phyloP scores from a whole-genome alignment of 1,284 basidiomycete genomes.

The Volvariella surrecta region DNA sequence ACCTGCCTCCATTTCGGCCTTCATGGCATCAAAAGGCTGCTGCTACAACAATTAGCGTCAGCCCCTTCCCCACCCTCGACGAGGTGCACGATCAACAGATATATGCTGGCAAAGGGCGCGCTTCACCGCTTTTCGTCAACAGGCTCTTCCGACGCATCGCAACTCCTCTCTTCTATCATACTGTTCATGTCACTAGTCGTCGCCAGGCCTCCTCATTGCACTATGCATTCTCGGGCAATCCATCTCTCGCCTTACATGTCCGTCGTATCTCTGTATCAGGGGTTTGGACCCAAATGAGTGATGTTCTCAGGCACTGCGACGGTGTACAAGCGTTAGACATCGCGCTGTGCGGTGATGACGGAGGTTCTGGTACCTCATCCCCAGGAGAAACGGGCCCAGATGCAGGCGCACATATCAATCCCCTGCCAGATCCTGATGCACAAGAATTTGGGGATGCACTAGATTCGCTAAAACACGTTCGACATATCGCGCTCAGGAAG shows the following conservation, averaged over 20 bases:
- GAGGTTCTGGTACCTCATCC: constrained; percentile 8
- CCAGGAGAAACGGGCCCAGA: background rate
- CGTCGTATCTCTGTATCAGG: constrained; percentile 25
- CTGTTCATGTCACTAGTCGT: constrained; percentile 30
- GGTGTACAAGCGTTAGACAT: constrained; percentile 32
- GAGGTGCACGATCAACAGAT: constrained; percentile 5
- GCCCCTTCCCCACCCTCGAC: background rate
- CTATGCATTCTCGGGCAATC: constrained; percentile 25
- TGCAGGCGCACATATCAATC: background rate
- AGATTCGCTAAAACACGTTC: constrained; percentile 19
- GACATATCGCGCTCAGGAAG: constrained; percentile 42
- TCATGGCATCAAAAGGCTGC: constrained; percentile 21
- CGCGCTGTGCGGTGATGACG: constrained; percentile 26
- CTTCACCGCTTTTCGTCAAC: constrained; percentile 38
- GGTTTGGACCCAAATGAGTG: constrained; percentile 16
- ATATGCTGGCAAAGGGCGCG: constrained; percentile 12
- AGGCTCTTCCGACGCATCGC: constrained; percentile 42
- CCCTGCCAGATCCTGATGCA: constrained; percentile 18
- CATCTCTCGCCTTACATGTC: constrained; percentile 28
- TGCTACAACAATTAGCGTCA: background rate
- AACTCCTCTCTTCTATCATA: constrained; percentile 42
- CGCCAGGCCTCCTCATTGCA: constrained; percentile 30
- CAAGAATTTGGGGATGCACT: constrained; percentile 34
- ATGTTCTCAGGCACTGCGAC: constrained; percentile 20
- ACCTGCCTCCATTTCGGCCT: constrained; percentile 16